phyloP scores from a whole-genome alignment of 495 filamentous ascomycete species.

The Saxophila tyrrhenica region DNA sequence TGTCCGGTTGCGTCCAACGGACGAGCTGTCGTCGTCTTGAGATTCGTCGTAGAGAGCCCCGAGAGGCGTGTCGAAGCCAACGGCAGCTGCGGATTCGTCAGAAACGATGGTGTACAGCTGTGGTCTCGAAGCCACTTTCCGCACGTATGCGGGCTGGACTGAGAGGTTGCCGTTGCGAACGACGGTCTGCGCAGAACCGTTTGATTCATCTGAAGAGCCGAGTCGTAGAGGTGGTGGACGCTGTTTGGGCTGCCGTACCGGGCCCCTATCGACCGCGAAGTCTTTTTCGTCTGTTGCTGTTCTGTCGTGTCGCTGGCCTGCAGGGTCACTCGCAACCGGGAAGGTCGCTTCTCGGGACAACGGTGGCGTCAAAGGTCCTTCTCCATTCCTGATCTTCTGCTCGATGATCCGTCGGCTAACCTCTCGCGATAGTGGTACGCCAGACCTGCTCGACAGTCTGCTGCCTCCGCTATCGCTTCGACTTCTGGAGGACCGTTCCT shows the following conservation, averaged over 20 bases:
- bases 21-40: background rate
- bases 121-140: constrained; percentile 7
- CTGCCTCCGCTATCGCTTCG: constrained; percentile 38
- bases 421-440: constrained; percentile 30
- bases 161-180: background rate
- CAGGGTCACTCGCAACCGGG: constrained; percentile 6
- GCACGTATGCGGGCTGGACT: background rate
- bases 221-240: background rate
- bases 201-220: background rate
- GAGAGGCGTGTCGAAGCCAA: background rate
- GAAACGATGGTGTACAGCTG: constrained; percentile 14
- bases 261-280: background rate
- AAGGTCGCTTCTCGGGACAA: constrained; percentile 21
- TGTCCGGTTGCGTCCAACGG: background rate
- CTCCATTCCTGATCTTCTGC: constrained; percentile 26
- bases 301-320: constrained; percentile 22
- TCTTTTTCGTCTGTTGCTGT: constrained; percentile 3
- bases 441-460: constrained; percentile 19
- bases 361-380: constrained; percentile 22
- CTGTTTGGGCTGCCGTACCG: background rate
- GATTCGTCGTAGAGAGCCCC: background rate
- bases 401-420: constrained; percentile 29
- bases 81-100: background rate
- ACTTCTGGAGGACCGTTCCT: constrained; percentile 45
- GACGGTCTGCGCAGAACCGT: background rate